Evolutionary conservation across 1,139 yeast species (phyloP).

Genomic region (Magnusiomyces suaveolens): DNA sequence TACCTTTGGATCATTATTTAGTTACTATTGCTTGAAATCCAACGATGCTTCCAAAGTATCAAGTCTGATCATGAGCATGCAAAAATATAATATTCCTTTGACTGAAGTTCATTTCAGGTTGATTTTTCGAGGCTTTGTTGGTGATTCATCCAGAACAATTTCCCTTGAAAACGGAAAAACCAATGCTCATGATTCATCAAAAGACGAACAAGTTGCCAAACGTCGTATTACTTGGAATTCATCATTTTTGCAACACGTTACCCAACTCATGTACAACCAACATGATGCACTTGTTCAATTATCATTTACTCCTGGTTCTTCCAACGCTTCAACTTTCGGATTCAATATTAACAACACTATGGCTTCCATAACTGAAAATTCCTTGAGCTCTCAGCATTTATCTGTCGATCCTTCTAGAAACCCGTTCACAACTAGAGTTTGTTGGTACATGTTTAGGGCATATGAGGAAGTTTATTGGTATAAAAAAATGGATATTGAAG

Average conservation of each 20-base stretch:
- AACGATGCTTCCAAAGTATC: constrained; percentile 5
- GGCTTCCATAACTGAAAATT: not conserved
- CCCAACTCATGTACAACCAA: constrained; percentile 4
- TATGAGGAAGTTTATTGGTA: not conserved
- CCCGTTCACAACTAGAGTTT: constrained; percentile 1
- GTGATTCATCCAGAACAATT: constrained; percentile 1
- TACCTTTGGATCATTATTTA: constrained; percentile 11
- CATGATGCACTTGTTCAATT: constrained; percentile 2
- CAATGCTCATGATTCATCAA: not conserved
- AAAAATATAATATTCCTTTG: constrained; percentile 2
- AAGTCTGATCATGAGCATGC: constrained; percentile 4
- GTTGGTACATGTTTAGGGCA: constrained; percentile 2
- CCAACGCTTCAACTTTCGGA: not conserved
- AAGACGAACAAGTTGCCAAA: not conserved
- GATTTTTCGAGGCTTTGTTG: constrained; percentile 9
- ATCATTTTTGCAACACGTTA: constrained; percentile 5
- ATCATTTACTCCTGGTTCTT: not conserved
- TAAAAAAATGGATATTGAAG: not conserved
- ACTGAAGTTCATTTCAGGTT: constrained; percentile 1
- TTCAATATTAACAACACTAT: not conserved
- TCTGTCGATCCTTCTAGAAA: not conserved
- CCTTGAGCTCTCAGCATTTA: not conserved
- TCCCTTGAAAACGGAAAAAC: not conserved
- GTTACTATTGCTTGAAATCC: constrained; percentile 7
- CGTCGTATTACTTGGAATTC: constrained; percentile 6